Conservation (phyloP, 495 filamentous ascomycete species). For the Gamarada debralockiae region DNA sequence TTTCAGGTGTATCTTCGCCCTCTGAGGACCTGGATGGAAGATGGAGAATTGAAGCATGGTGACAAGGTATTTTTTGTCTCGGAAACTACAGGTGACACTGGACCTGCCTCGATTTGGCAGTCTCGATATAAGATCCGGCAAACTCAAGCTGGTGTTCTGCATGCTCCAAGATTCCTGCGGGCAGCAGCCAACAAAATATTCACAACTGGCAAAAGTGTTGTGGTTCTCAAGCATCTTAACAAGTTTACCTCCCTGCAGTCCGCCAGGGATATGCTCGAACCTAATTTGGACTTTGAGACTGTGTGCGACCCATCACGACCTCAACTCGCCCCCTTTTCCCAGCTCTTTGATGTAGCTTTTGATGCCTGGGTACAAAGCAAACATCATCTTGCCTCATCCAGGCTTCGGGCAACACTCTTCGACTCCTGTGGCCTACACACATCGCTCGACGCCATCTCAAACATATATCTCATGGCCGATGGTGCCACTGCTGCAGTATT, state of each 20-base stretch:
- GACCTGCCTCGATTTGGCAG: constrained; percentile 68
- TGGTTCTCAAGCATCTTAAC: constrained; percentile 68
- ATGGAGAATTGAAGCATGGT: constrained; percentile 59
- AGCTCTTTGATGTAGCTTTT: constrained; percentile 66
- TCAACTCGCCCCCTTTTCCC: constrained; percentile 66
- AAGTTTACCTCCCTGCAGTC: constrained; percentile 30
- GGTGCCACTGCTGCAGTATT: constrained; percentile 60
- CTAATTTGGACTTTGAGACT: constrained; percentile 49
- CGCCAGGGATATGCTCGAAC: constrained; percentile 26
- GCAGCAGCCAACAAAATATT: constrained; percentile 67
- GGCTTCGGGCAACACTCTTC: constrained; percentile 63
- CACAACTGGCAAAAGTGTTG: constrained; percentile 80
- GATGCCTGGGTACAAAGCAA: constrained; percentile 67
- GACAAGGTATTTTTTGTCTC: constrained; percentile 74
- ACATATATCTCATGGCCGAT: constrained; percentile 70
- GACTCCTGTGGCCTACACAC: constrained; percentile 62
- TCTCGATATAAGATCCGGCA: constrained; percentile 63
- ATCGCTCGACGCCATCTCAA: constrained; percentile 62
- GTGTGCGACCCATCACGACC: constrained; percentile 40
- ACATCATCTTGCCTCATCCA: constrained; percentile 60
- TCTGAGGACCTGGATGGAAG: constrained; percentile 80
- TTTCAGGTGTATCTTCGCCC: constrained; percentile 80
- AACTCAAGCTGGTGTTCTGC: constrained; percentile 49
- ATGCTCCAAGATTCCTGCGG: constrained; percentile 71
- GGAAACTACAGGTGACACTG: constrained; percentile 49